These are phyloP conservation scores for Backusella circina DNA, from an alignment of 192 early-diverging fungal species.

Conservation along the genomic window DNA sequence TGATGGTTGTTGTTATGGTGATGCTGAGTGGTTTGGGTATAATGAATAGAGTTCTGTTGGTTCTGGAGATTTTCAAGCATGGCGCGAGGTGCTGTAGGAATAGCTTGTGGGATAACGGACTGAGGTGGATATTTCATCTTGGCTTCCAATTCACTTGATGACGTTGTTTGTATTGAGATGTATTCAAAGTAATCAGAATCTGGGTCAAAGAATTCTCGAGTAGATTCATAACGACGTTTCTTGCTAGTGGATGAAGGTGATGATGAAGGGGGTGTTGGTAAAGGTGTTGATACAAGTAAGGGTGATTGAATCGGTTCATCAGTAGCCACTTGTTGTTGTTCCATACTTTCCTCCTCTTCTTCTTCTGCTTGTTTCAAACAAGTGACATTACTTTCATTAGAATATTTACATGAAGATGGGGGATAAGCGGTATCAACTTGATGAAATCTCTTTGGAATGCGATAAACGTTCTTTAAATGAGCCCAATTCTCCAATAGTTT, in stretches of 20 bases:
- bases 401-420: background rate
- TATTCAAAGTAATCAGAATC: slow-evolving; percentile 30
- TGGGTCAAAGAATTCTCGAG: slow-evolving; percentile 29
- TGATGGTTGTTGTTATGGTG: background rate
- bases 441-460: slow-evolving; percentile 51
- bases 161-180: slow-evolving; percentile 5
- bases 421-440: background rate
- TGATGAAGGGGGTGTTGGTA: background rate
- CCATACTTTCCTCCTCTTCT: no score
- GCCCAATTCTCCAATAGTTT: slow-evolving; percentile 51
- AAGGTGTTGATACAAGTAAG: no score
- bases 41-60: background rate
- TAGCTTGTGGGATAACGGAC: no score
- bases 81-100: slow-evolving; percentile 26
- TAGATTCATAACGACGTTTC: slow-evolving; percentile 9
- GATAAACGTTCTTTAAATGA: slow-evolving; percentile 46
- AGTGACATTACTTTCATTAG: background rate
- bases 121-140: slow-evolving; percentile 12
- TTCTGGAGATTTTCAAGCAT: slow-evolving; percentile 6
- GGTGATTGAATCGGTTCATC: background rate
- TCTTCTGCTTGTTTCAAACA: slow-evolving; percentile 5
- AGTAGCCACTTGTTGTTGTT: background rate
- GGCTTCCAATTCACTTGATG: slow-evolving; percentile 2
- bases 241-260: background rate
- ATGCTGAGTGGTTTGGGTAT: background rate